Evolutionary conservation across 257 asterid species (phyloP), one percentile per base, ranked within the genome.

Genomic region (Petunia axillaris): DNA sequence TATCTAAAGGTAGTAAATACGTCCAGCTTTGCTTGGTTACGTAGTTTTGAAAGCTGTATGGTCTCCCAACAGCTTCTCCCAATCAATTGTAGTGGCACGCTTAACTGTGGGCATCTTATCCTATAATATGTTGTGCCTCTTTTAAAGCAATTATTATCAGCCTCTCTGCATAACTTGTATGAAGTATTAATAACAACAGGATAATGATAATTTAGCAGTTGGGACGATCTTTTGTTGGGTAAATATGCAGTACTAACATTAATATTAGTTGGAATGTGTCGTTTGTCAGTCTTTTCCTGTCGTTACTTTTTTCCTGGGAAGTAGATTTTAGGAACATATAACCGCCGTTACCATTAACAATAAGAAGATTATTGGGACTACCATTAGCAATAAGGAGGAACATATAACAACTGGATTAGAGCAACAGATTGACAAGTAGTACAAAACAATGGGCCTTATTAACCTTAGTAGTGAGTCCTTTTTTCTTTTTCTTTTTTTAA

Each of bases 141-240:
- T 63, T 63, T 5, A 36, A 36, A 36, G 44, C 8, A 63, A 63
- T 63, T 37, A 63, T 36, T 63, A 10, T 63, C 13, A 10, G 43
- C 43, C 68, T 63, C 68, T 63, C 37, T 1, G 44, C 68, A 4
- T 63, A 63, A n/a, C 68, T 63, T 9, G 68, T 36, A 38, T 35
- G 35, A 63, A 35, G 43, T 43, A 63, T 3, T 63, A 3, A 36
- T 63, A 63, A 7, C 3, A 63, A 7, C 3, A 63, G 44, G n/a
- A 63, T 63, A 63, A 63, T 36, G 68, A 63, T 13, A 63, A 63
- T 36, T 63, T 63, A 36, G n/a, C 37, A n/a, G 68, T 36, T 63
- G 8, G 37, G 68, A 63, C 10, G 14, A 10, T 53, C 15, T 63
- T 63, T 64, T 11, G 2, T 64, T 64, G 37, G 41, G 71, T 11